These are phyloP conservation scores for Senna siamea DNA, from an alignment of 306 rosid genomes.

Conservation along the genomic window DNA sequence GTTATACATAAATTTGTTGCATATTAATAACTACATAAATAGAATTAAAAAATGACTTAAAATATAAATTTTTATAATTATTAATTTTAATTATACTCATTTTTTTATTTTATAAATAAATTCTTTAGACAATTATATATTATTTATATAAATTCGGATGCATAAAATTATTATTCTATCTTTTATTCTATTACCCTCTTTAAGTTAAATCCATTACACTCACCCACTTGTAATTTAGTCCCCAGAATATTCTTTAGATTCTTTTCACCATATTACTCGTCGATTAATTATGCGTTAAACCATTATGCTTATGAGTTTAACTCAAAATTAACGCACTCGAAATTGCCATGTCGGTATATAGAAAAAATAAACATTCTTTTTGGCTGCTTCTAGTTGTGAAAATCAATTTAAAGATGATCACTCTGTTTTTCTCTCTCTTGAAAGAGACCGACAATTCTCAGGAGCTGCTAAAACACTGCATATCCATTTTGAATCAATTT, in stretches of 20 bases:
- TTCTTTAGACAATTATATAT: too few relatives aligned
- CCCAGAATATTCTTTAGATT: not conserved
- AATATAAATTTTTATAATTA: too few relatives aligned
- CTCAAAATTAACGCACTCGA: constrained; percentile 7
- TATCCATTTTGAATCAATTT: not conserved
- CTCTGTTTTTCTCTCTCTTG: constrained; percentile 31
- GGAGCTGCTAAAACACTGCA: too few relatives aligned
- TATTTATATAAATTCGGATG: too few relatives aligned
- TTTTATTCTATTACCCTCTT: constrained; percentile 21
- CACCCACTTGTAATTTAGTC: not conserved
- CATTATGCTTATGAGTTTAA: not conserved
- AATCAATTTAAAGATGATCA: constrained; percentile 49
- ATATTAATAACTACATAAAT: too few relatives aligned
- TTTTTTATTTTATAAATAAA: too few relatives aligned
- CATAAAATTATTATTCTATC: too few relatives aligned
- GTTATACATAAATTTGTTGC: too few relatives aligned
- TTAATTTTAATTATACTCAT: too few relatives aligned
- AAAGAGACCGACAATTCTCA: too few relatives aligned
- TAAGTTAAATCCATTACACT: constrained; percentile 3
- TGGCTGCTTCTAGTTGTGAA: constrained; percentile 17
- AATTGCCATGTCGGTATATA: constrained; percentile 5
- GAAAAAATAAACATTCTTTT: too few relatives aligned
- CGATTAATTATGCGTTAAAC: constrained; percentile 10
- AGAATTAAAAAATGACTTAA: too few relatives aligned
- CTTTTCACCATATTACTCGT: not conserved